These are phyloP conservation scores for Neurospora sublineolata DNA, from an alignment of 495 filamentous ascomycete genomes.

Conservation along the genomic window DNA sequence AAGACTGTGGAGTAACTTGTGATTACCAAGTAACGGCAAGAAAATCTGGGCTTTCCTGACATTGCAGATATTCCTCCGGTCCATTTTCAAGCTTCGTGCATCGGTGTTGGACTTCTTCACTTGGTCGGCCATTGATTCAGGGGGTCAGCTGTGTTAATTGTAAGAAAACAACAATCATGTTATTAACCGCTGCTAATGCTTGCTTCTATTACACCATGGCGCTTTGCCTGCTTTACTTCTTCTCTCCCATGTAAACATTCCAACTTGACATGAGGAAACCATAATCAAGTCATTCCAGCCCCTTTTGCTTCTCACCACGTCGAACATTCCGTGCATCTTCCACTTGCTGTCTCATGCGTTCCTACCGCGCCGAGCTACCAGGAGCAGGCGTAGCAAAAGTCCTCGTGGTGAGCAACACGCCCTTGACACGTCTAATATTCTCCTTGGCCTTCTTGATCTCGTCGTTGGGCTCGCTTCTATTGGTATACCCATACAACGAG, in stretches of 20 bases:
- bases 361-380: neutral
- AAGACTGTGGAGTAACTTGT: neutral
- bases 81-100: neutral
- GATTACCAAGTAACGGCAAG: neutral
- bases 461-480: constrained; percentile 52
- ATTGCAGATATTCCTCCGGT: neutral
- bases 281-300: neutral
- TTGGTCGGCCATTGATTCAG: too few species aligned
- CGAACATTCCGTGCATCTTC: neutral
- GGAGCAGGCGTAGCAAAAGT: constrained; percentile 37
- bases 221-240: neutral
- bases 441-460: constrained; percentile 66
- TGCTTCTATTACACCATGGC: neutral
- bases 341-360: neutral
- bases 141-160: neutral
- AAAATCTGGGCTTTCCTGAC: neutral
- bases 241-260: neutral
- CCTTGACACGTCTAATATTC: constrained; percentile 88
- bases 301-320: neutral
- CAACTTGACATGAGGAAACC: neutral
- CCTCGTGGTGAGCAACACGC: constrained; percentile 71
- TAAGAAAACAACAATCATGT: neutral
- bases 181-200: constrained; percentile 4
- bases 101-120: neutral
- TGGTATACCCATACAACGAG: constrained; percentile 26